A percentile compares a stretch with the other conserved stretches of the same genome.
Conservation (phyloP, 495 filamentous ascomycete genomes). For the Xylaria bambusicola region DNA sequence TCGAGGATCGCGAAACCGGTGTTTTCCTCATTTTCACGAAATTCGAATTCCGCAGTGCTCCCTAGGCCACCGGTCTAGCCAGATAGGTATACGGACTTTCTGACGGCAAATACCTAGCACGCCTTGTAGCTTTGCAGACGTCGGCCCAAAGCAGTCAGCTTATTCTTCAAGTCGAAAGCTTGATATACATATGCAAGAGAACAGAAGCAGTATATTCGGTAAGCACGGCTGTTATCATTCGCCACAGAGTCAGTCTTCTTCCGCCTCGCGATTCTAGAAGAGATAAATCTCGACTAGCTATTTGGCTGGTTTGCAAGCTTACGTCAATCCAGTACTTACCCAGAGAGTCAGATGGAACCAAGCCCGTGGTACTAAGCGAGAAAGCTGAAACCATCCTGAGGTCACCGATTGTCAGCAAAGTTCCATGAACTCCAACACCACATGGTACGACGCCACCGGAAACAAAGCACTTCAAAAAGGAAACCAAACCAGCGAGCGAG, state of each 20-base stretch:
- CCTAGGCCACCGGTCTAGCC: not conserved
- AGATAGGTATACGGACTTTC: not conserved
- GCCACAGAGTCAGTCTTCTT: not conserved
- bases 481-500: not conserved
- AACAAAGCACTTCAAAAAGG: too few relatives aligned
- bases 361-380: not conserved
- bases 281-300: not conserved
- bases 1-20: constrained; percentile 1
- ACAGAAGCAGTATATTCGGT: constrained; percentile 8
- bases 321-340: not conserved
- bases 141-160: constrained; percentile 6
- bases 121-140: not conserved
- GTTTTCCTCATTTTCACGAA: constrained; percentile 13
- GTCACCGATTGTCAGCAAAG: not conserved
- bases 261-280: not conserved
- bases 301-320: not conserved
- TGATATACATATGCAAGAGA: constrained; percentile 17
- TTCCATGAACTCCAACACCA: not conserved
- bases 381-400: not conserved
- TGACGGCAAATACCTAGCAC: not conserved
- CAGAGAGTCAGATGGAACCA: not conserved
- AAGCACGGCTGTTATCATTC: constrained; percentile 4
- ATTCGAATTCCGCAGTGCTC: constrained; percentile 1
- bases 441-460: not conserved
- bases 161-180: constrained; percentile 6